Percentiles rank a stretch among this genome's conserved stretches.
These are phyloP conservation scores for Podaxis sp. DNA, from an alignment of 768 basidiomycete genomes.

Conservation along the genomic window DNA sequence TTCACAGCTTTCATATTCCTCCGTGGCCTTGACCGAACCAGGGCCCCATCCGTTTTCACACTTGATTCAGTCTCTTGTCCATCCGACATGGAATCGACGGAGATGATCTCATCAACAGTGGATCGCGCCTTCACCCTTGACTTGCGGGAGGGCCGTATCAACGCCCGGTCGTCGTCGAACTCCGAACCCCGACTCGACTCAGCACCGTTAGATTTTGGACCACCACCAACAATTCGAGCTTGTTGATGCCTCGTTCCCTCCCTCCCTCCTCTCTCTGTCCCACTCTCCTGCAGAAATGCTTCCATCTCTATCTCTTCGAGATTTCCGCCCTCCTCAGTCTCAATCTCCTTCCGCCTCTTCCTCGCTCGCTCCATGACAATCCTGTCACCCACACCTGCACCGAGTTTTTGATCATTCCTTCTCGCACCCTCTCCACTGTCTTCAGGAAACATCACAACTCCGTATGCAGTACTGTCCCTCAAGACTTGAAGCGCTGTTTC, in stretches of 20 bases:
- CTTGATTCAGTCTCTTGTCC: not conserved
- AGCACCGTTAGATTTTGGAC: not conserved
- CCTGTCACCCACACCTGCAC: constrained; percentile 45
- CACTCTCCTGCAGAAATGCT: constrained; percentile 7
- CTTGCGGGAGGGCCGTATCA: not conserved
- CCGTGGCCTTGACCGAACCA: constrained; percentile 2
- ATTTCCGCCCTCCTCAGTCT: constrained; percentile 35
- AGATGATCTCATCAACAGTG: not conserved
- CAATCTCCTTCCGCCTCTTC: constrained; percentile 51
- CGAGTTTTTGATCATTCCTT: constrained; percentile 23
- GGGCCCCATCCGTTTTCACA: not conserved
- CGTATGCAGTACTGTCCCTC: constrained; percentile 78
- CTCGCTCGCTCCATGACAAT: constrained; percentile 56
- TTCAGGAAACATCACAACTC: constrained; percentile 83
- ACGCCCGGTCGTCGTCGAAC: not conserved
- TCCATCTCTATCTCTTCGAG: constrained; percentile 16
- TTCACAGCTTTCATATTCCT: not conserved
- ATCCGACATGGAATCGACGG: not conserved
- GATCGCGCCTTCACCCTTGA: not conserved
- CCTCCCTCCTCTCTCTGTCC: constrained; percentile 5
- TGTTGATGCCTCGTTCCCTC: constrained; percentile 4
- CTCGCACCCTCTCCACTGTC: constrained; percentile 41
- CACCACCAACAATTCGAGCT: not conserved
- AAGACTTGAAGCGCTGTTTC: constrained; percentile 57
- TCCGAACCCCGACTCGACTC: not conserved